Evolutionary conservation across 208 protist genomes (phyloP).

Genomic region (Wallacemonas sp.): DNA sequence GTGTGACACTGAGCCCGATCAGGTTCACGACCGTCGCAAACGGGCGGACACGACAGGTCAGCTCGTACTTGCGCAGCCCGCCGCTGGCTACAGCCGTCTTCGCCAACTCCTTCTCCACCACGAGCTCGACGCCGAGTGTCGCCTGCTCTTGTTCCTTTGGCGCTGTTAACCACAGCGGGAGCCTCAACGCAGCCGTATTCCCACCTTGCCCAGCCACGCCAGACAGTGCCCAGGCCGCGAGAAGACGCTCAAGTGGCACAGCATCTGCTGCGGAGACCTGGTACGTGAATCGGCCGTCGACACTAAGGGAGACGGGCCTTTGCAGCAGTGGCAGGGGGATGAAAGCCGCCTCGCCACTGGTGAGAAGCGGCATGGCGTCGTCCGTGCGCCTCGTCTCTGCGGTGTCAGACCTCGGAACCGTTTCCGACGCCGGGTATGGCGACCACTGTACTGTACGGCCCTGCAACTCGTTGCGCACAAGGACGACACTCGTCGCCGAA

Average conservation of each 20-base stretch:
- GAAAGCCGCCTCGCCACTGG: slow-evolving; percentile 18
- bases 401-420: not conserved
- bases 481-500: slow-evolving; percentile 32
- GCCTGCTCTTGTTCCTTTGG: not conserved
- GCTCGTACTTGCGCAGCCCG: slow-evolving; percentile 28
- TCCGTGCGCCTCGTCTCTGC: not conserved
- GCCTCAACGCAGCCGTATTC: not conserved
- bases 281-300: not conserved
- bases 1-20: slow-evolving; percentile 16
- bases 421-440: not conserved
- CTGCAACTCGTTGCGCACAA: slow-evolving; percentile 34
- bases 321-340: slow-evolving; percentile 13
- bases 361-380: not conserved
- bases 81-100: not conserved
- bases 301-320: slow-evolving; percentile 4
- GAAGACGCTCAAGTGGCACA: not conserved
- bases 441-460: slow-evolving; percentile 15
- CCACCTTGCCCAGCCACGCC: not conserved
- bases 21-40: slow-evolving; percentile 28
- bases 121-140: slow-evolving; percentile 6
- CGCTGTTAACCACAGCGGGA: not conserved
- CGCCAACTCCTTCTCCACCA: slow-evolving; percentile 6
- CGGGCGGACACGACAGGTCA: slow-evolving; percentile 24
- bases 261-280: not conserved
- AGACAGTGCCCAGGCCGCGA: not conserved